Conservation (phyloP, 2,329 filamentous ascomycete species). For the Tolypocladium paradoxum region DNA sequence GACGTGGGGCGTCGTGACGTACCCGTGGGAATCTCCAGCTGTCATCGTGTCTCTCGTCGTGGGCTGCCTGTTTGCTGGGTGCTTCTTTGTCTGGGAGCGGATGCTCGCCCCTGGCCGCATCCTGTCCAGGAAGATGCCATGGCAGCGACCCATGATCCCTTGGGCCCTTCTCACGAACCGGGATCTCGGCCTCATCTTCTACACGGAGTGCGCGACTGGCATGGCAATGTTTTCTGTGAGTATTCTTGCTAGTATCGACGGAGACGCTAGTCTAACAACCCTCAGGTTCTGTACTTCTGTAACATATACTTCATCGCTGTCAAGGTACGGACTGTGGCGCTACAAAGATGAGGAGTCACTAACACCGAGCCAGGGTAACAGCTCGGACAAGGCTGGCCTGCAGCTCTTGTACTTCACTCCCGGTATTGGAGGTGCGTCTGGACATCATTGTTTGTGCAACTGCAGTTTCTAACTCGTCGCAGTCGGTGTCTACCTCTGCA, state of each 20-base stretch:
- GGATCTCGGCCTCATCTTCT: constrained; percentile 51
- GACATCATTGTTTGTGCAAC: background rate
- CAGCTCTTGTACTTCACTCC: constrained; percentile 55
- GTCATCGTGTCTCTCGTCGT: constrained; percentile 38
- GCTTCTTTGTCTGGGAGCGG: constrained; percentile 41
- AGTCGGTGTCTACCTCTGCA: constrained; percentile 45
- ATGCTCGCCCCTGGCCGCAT: constrained; percentile 38
- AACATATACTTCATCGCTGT: constrained; percentile 58
- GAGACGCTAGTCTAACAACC: background rate
- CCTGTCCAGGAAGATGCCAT: constrained; percentile 36
- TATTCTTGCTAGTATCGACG: background rate
- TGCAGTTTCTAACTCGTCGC: background rate
- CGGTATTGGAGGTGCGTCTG: constrained; percentile 41
- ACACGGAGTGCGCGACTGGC: constrained; percentile 50
- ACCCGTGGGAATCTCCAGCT: constrained; percentile 36
- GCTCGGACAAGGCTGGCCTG: constrained; percentile 37
- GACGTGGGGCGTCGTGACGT: constrained; percentile 44
- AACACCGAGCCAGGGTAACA: constrained; percentile 28
- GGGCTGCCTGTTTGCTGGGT: constrained; percentile 27
- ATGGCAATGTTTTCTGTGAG: constrained; percentile 39
- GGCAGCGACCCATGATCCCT: constrained; percentile 53
- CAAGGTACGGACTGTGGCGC: constrained; percentile 12
- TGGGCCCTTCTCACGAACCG: constrained; percentile 44
- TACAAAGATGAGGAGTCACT: background rate
- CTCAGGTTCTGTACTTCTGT: constrained; percentile 53